Evolutionary conservation across 2,329 filamentous ascomycete genomes (phyloP).

Genomic region (Colletotrichum acutatum): DNA sequence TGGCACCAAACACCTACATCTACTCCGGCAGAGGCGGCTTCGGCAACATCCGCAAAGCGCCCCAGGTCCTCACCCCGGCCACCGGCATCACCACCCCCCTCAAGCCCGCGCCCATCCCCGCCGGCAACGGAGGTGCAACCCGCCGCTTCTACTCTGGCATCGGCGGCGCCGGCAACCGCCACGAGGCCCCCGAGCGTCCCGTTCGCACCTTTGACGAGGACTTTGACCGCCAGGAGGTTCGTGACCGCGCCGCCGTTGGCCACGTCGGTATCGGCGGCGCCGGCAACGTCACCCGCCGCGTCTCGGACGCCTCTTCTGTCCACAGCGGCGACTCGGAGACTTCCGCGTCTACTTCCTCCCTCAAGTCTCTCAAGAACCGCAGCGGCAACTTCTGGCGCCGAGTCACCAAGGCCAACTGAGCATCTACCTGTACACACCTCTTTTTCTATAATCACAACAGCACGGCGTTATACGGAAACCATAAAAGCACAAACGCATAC

Average conservation of each 20-base stretch:
- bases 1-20: slow-evolving; percentile 57
- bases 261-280: slow-evolving; percentile 50
- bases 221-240: slow-evolving; percentile 33
- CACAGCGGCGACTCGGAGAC: slow-evolving; percentile 42
- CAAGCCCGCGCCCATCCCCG: slow-evolving; percentile 52
- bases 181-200: slow-evolving; percentile 60
- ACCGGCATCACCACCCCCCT: slow-evolving; percentile 63
- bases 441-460: neutral
- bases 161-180: slow-evolving; percentile 76
- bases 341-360: slow-evolving; percentile 33
- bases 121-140: slow-evolving; percentile 51
- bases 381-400: slow-evolving; percentile 51
- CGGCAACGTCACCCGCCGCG: slow-evolving; percentile 74
- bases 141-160: slow-evolving; percentile 73
- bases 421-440: neutral
- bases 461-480: slow-evolving; percentile 23
- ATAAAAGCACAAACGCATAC: neutral
- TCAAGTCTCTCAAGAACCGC: slow-evolving; percentile 32
- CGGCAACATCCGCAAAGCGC: slow-evolving; percentile 65
- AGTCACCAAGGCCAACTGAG: slow-evolving; percentile 43
- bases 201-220: slow-evolving; percentile 37
- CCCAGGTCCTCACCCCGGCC: slow-evolving; percentile 48
- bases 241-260: slow-evolving; percentile 36
- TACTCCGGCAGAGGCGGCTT: slow-evolving; percentile 67
- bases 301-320: slow-evolving; percentile 65